Conservation (phyloP, 768 basidiomycete genomes). For the Leccinum subgranulosum region DNA sequence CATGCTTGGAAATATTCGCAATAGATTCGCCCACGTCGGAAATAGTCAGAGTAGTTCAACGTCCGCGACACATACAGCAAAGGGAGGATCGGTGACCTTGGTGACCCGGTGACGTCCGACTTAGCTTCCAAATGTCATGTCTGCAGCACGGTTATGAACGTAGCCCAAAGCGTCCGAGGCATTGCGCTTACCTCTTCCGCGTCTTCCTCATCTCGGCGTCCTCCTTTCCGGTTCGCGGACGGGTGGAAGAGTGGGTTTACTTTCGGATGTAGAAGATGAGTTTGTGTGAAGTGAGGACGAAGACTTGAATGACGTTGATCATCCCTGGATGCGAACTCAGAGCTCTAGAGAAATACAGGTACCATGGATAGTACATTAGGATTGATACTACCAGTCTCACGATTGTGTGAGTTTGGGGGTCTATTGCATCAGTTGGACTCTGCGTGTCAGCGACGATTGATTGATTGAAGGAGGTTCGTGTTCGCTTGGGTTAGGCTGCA, state of each 20-base stretch:
- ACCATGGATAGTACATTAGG: background rate
- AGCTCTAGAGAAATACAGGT: slow-evolving; percentile 36
- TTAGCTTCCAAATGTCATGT: slow-evolving; percentile 93
- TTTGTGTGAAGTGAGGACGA: slow-evolving; percentile 24
- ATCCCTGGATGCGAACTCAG: slow-evolving; percentile 48
- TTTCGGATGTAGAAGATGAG: slow-evolving; percentile 41
- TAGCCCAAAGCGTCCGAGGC: slow-evolving; percentile 89
- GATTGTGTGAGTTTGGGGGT: slow-evolving; percentile 62
- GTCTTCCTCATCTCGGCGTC: slow-evolving; percentile 70
- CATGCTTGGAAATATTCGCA: slow-evolving; percentile 12
- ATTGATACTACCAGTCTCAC: slow-evolving; percentile 31
- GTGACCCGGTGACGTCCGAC: slow-evolving; percentile 58
- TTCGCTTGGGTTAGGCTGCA: background rate
- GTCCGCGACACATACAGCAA: slow-evolving; percentile 34
- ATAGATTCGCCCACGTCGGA: slow-evolving; percentile 7
- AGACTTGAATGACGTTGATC: too few relatives aligned
- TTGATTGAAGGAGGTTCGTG: background rate
- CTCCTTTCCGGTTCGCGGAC: slow-evolving; percentile 43
- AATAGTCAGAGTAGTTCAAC: slow-evolving; percentile 1
- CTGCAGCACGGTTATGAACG: slow-evolving; percentile 88
- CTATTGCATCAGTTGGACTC: slow-evolving; percentile 57
- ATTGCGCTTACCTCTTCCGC: slow-evolving; percentile 61
- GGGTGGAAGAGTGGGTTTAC: slow-evolving; percentile 36
- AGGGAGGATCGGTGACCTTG: slow-evolving; percentile 68
- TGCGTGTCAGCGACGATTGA: slow-evolving; percentile 32